A percentile compares a stretch with the other conserved stretches of the same genome.
Conservation (phyloP, 2,329 filamentous ascomycete species). For the Fusarium nelsonii region DNA sequence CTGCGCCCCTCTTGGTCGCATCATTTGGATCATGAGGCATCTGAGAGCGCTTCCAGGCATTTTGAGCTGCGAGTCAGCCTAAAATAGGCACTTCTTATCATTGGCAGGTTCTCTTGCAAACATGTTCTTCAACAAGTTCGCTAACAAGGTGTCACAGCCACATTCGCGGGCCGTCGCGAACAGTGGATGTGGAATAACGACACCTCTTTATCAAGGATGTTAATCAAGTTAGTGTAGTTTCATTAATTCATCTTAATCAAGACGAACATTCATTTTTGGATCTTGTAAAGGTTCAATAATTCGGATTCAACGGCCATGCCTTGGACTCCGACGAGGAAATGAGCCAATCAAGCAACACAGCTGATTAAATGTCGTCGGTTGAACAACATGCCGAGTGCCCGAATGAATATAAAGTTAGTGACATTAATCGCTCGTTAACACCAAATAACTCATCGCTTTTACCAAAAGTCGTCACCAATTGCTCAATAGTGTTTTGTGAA, state of each 20-base stretch:
- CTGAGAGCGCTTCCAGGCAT: constrained; percentile 2
- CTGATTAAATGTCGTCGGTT: neutral
- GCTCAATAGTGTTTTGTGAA: neutral
- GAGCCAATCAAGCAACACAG: constrained; percentile 12
- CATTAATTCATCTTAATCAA: neutral
- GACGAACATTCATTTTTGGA: neutral
- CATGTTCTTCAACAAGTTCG: neutral
- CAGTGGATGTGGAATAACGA: constrained; percentile 7
- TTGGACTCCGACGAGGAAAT: neutral
- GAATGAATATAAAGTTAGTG: neutral
- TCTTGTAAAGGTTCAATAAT: neutral
- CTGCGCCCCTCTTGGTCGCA: constrained; percentile 30
- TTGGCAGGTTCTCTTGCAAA: neutral
- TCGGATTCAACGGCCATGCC: neutral
- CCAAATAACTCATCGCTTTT: neutral
- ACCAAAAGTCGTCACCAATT: neutral
- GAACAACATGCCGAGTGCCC: constrained; percentile 1
- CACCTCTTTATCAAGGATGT: neutral
- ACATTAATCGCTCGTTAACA: neutral
- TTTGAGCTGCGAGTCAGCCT: neutral
- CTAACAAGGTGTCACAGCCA: constrained; percentile 14
- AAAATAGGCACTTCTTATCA: neutral
- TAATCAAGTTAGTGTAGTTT: neutral
- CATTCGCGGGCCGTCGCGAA: constrained; percentile 29
- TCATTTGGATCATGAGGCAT: constrained; percentile 17